phyloP scores from a whole-genome alignment of 306 rosid genomes.

The Spatholobus suberectus region DNA sequence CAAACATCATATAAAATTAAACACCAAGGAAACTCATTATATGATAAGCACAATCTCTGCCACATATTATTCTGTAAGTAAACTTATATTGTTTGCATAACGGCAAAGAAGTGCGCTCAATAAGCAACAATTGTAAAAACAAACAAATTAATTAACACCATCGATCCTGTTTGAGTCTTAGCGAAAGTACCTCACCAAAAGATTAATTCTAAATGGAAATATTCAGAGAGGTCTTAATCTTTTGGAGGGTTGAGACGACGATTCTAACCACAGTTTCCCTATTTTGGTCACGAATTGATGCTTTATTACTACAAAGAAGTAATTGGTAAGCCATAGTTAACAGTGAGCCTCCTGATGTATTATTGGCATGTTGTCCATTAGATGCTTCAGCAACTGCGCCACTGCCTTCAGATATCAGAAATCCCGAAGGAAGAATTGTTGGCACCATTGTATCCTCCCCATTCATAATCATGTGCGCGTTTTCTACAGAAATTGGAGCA shows the following conservation, averaged over 20 bases:
- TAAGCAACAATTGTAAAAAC: neutral
- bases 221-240: neutral
- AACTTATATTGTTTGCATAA: too few species aligned
- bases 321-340: slow-evolving; percentile 61
- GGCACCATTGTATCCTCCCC: slow-evolving; percentile 47
- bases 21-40: too few species aligned
- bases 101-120: neutral
- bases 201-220: neutral
- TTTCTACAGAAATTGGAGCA: slow-evolving; percentile 56
- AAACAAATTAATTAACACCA: neutral
- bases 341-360: slow-evolving; percentile 50
- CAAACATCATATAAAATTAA: too few species aligned
- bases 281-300: neutral
- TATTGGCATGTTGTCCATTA: neutral
- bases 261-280: neutral
- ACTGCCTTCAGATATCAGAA: slow-evolving; percentile 56
- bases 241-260: neutral
- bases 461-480: neutral
- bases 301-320: neutral
- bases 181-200: neutral
- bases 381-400: neutral
- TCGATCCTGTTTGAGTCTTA: neutral
- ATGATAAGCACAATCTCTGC: too few species aligned
- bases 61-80: too few species aligned
- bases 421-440: slow-evolving; percentile 64